Conservation (phyloP, 805 yeast genomes). For the Yarrowia sp. region DNA sequence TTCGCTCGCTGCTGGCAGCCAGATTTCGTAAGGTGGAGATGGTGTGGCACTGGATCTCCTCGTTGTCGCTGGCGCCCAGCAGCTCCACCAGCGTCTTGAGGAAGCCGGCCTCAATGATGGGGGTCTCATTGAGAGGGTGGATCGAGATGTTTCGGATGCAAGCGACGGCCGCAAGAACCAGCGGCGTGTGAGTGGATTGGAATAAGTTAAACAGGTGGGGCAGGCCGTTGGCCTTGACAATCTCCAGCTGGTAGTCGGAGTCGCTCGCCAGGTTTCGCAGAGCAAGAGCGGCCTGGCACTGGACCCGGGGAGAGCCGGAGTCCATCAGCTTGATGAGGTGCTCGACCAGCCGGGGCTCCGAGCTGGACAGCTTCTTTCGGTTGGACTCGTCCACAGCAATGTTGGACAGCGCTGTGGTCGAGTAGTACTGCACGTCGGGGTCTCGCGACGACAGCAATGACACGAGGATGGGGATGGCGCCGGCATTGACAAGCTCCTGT, state of each 20-base stretch:
- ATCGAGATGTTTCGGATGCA: slow-evolving; percentile 97
- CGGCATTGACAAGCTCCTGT: slow-evolving; percentile 95
- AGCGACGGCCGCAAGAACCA: slow-evolving; percentile 95
- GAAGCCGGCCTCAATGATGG: slow-evolving; percentile 96
- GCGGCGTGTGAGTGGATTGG: slow-evolving; percentile 88
- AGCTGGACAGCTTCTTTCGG: slow-evolving; percentile 83
- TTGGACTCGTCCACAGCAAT: slow-evolving; percentile 96
- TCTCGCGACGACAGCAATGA: slow-evolving; percentile 83
- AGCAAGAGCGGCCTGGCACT: slow-evolving; percentile 98
- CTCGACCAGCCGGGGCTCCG: slow-evolving; percentile 89
- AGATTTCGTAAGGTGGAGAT: slow-evolving; percentile 93
- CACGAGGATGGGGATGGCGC: slow-evolving; percentile 96
- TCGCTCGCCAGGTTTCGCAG: slow-evolving; percentile 95
- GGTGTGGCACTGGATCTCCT: slow-evolving; percentile 98
- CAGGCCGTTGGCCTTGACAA: slow-evolving; percentile 93
- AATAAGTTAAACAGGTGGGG: slow-evolving; percentile 90
- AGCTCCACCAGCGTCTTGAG: slow-evolving; percentile 86
- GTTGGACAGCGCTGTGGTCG: slow-evolving; percentile 95
- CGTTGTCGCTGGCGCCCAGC: slow-evolving; percentile 77
- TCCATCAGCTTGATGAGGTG: slow-evolving; percentile 92
- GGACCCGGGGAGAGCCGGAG: slow-evolving; percentile 90
- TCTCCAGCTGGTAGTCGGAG: slow-evolving; percentile 92
- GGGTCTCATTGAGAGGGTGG: slow-evolving; percentile 93
- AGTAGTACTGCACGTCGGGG: slow-evolving; percentile 96
- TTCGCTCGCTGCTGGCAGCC: slow-evolving; percentile 94